Evolutionary conservation across 768 basidiomycete species (phyloP).

Genomic region (Guyanaporus albipodus): DNA sequence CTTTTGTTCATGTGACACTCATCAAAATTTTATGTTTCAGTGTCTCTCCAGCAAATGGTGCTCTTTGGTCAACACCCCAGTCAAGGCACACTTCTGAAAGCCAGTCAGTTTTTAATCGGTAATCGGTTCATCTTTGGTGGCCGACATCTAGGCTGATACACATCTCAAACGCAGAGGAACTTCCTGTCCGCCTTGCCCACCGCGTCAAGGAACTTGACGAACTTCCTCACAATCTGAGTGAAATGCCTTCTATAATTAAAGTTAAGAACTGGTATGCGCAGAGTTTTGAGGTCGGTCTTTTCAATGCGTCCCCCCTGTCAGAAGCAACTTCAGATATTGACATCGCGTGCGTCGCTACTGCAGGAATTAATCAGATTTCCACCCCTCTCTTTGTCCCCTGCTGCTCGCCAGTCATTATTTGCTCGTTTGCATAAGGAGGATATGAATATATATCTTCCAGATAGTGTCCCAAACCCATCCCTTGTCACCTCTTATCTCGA

Average conservation of each 20-base stretch:
- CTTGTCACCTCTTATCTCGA: conserved; percentile 20
- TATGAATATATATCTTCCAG: conserved; percentile 14
- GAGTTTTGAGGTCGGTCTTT: conserved; percentile 14
- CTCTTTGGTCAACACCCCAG: conserved; percentile 18
- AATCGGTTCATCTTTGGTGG: not conserved
- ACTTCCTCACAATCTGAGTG: conserved; percentile 14
- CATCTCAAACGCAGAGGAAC: conserved; percentile 13
- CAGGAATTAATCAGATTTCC: conserved; percentile 14
- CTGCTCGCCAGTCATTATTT: conserved; percentile 11
- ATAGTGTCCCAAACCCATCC: conserved; percentile 14
- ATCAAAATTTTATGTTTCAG: conserved; percentile 1
- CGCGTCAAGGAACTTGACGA: conserved; percentile 18
- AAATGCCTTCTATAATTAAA: conserved; percentile 18
- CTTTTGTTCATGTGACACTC: conserved; percentile 3
- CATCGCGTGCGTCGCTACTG: not conserved
- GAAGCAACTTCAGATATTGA: not conserved
- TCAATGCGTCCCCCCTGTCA: not conserved
- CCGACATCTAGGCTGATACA: too few species aligned
- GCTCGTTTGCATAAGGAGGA: conserved; percentile 11
- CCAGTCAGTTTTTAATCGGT: conserved; percentile 16
- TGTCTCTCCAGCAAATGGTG: conserved; percentile 17
- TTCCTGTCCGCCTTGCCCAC: conserved; percentile 15
- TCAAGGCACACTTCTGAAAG: conserved; percentile 16
- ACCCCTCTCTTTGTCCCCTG: conserved; percentile 11
- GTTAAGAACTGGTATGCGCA: conserved; percentile 20